phyloP scores from a whole-genome alignment of 73 alveolate genomes.

The Diophrys appendiculata region DNA sequence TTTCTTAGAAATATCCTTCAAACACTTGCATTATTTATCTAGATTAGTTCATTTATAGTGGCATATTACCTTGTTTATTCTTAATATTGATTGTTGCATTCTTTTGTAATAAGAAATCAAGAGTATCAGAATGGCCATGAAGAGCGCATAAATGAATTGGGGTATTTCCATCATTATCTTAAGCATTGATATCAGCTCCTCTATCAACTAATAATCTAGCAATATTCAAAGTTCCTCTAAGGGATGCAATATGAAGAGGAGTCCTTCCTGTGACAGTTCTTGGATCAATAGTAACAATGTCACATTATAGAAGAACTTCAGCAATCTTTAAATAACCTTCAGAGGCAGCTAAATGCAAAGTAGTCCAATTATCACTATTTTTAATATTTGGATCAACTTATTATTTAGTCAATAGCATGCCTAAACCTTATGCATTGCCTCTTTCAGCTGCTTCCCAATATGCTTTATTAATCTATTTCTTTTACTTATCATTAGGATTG shows the following conservation, averaged over 20 bases:
- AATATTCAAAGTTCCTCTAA: conserved; percentile 40
- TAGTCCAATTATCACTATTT: conserved; percentile 38
- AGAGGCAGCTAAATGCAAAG: conserved; percentile 58
- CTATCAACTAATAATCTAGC: conserved; percentile 20
- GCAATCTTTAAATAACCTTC: conserved; percentile 43
- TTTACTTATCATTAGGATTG: too few relatives aligned
- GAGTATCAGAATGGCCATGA: conserved; percentile 44
- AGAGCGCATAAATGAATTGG: conserved; percentile 38
- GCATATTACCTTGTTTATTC: conserved; percentile 3
- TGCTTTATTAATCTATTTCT: too few relatives aligned
- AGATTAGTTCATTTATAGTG: conserved; percentile 14
- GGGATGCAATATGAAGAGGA: conserved; percentile 55
- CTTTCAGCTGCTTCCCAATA: conserved; percentile 8
- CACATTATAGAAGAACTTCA: conserved; percentile 37
- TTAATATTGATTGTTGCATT: conserved; percentile 9
- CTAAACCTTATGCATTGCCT: conserved; percentile 2
- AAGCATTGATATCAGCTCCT: conserved; percentile 59
- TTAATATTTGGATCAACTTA: not conserved
- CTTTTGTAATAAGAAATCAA: conserved; percentile 22
- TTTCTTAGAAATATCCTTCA: not conserved
- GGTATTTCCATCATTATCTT: conserved; percentile 55
- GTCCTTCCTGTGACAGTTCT: conserved; percentile 47
- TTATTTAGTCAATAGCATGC: not conserved
- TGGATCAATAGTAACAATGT: conserved; percentile 35
- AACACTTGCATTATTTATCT: conserved; percentile 5